A percentile compares a stretch with the other conserved stretches of the same genome.
phyloP scores from a whole-genome alignment of 495 filamentous ascomycete species.

The Oidiodendron maius region DNA sequence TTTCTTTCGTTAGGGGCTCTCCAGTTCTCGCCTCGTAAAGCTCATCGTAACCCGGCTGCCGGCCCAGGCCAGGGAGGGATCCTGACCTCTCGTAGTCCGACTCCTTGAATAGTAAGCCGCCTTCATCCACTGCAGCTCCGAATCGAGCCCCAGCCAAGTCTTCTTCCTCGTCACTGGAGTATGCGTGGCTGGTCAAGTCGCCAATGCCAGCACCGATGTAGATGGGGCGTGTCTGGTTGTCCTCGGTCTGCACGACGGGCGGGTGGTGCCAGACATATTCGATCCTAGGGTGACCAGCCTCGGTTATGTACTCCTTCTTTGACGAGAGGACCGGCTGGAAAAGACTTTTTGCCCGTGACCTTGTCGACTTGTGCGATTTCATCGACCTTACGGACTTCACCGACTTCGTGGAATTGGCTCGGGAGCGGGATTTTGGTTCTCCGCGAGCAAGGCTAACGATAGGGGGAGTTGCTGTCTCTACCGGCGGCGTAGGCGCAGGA shows the following conservation, averaged over 20 bases:
- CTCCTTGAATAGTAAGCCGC: constrained; percentile 4
- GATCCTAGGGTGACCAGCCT: constrained; percentile 14
- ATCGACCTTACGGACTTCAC: too few species aligned
- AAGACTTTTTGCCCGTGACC: neutral
- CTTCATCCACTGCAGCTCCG: neutral
- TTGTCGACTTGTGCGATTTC: neutral
- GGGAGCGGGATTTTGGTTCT: constrained; percentile 1
- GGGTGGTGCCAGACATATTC: constrained; percentile 21
- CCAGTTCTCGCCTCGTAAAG: too few species aligned
- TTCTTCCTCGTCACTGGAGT: neutral
- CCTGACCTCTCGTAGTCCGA: constrained; percentile 2
- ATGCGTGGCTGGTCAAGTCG: neutral
- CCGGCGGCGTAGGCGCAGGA: neutral
- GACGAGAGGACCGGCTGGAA: constrained; percentile 13
- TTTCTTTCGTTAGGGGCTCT: too few species aligned
- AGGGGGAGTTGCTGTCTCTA: constrained; percentile 8
- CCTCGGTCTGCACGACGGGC: constrained; percentile 12
- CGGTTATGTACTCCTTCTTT: constrained; percentile 17
- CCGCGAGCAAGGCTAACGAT: constrained; percentile 12
- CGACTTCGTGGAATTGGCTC: constrained; percentile 1
- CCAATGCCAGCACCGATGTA: constrained; percentile 9
- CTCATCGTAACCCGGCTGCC: too few species aligned
- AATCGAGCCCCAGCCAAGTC: neutral
- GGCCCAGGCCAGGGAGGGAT: constrained; percentile 2
- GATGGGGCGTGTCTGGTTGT: constrained; percentile 1